A percentile compares a stretch with the other conserved stretches of the same genome.
These are phyloP conservation scores for Quercus tomentella DNA, from an alignment of 331 rosid species.

Conservation along the genomic window DNA sequence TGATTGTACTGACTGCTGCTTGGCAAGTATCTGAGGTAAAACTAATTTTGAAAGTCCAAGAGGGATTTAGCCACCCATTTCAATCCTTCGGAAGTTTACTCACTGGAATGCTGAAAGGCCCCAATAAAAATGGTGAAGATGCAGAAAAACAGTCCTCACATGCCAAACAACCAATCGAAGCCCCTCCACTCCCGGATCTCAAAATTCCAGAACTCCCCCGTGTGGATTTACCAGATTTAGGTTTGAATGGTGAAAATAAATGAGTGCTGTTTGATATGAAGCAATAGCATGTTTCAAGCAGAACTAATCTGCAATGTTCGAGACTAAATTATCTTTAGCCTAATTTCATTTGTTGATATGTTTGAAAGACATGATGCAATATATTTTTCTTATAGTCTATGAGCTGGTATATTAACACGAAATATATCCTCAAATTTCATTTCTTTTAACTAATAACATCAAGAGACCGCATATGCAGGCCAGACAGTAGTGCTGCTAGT, in stretches of 20 bases:
- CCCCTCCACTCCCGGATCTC: conserved; percentile 29
- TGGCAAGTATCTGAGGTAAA: conserved; percentile 84
- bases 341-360: background rate
- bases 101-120: conserved; percentile 25
- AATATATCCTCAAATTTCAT: no score
- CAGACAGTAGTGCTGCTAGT: no score
- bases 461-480: no score
- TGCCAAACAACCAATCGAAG: background rate
- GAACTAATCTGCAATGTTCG: background rate
- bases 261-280: background rate
- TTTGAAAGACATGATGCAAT: background rate
- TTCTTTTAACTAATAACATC: no score
- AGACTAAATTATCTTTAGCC: background rate
- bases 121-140: conserved; percentile 13
- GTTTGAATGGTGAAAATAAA: conserved; percentile 5
- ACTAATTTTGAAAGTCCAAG: conserved; percentile 43
- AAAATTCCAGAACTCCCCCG: conserved; percentile 35
- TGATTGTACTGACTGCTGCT: conserved; percentile 64
- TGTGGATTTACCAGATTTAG: conserved; percentile 25
- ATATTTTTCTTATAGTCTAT: background rate
- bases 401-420: no score
- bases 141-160: conserved; percentile 10
- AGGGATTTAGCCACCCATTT: conserved; percentile 60
- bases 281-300: no score
- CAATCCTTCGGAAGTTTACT: conserved; percentile 42